phyloP scores from a whole-genome alignment of 768 basidiomycete species.

The Pleurotus ostreatus region DNA sequence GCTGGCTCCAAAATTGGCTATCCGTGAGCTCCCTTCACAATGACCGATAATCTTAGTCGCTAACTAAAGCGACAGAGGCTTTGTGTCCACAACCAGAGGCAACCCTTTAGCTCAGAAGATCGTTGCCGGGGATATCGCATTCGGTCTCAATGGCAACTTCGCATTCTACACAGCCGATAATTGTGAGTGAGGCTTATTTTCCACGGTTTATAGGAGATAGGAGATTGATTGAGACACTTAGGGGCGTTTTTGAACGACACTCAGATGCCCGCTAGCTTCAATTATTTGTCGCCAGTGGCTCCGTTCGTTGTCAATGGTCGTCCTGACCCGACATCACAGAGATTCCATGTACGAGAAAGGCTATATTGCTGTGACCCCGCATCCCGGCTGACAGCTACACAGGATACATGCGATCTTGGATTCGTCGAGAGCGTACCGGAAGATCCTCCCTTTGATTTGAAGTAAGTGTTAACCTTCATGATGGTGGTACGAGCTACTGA shows the following conservation, averaged over 20 bases:
- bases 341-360: slow-evolving; percentile 34
- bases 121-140: slow-evolving; percentile 44
- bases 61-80: slow-evolving; percentile 37
- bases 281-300: slow-evolving; percentile 41
- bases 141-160: slow-evolving; percentile 29
- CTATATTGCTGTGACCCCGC: slow-evolving; percentile 12
- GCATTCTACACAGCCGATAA: slow-evolving; percentile 49
- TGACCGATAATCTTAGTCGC: background rate
- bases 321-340: slow-evolving; percentile 41
- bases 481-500: background rate
- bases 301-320: slow-evolving; percentile 40
- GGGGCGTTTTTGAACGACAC: slow-evolving; percentile 48
- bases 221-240: slow-evolving; percentile 10
- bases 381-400: background rate
- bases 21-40: slow-evolving; percentile 34
- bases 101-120: slow-evolving; percentile 60
- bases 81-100: slow-evolving; percentile 49
- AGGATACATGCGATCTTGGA: slow-evolving; percentile 42
- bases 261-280: slow-evolving; percentile 29
- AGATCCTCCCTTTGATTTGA: slow-evolving; percentile 33
- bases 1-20: slow-evolving; percentile 45
- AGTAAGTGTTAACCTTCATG: slow-evolving; percentile 19
- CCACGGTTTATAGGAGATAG: too few relatives aligned
- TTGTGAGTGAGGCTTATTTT: slow-evolving; percentile 31
- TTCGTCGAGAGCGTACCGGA: slow-evolving; percentile 24